Percentiles rank a stretch among this genome's conserved stretches.
Conservation (phyloP, 2,329 filamentous ascomycete species). For the Cladophialophora exuberans region DNA sequence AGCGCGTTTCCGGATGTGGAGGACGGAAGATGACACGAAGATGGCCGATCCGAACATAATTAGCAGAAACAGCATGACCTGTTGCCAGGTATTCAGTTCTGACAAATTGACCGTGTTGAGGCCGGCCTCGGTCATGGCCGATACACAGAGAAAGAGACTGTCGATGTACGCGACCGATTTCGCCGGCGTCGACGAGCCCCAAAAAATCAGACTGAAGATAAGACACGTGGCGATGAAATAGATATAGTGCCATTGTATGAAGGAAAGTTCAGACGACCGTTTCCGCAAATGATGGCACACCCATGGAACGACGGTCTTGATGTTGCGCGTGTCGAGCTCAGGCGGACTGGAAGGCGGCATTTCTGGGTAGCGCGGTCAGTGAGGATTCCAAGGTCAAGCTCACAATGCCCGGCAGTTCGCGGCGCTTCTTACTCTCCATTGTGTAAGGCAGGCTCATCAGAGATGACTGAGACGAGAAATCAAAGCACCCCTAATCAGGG, state of each 20-base stretch:
- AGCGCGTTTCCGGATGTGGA: conserved; percentile 44
- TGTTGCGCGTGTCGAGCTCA: background rate
- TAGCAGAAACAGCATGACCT: conserved; percentile 50
- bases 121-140: conserved; percentile 53
- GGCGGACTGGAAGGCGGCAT: background rate
- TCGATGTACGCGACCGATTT: conserved; percentile 50
- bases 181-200: conserved; percentile 49
- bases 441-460: background rate
- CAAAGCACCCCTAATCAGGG: conserved; percentile 7
- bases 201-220: conserved; percentile 51
- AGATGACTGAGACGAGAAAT: background rate
- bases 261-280: conserved; percentile 29
- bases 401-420: background rate
- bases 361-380: conserved; percentile 2
- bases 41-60: conserved; percentile 53
- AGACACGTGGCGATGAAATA: conserved; percentile 49
- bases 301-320: background rate
- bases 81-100: conserved; percentile 52
- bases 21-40: conserved; percentile 49
- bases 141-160: conserved; percentile 50
- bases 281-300: background rate
- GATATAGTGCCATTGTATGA: conserved; percentile 51
- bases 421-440: conserved; percentile 8
- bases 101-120: conserved; percentile 54
- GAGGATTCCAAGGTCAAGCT: background rate